These are phyloP conservation scores for Saprolegnia diclina DNA, from an alignment of 352 stramenopile species.

Conservation along the genomic window DNA sequence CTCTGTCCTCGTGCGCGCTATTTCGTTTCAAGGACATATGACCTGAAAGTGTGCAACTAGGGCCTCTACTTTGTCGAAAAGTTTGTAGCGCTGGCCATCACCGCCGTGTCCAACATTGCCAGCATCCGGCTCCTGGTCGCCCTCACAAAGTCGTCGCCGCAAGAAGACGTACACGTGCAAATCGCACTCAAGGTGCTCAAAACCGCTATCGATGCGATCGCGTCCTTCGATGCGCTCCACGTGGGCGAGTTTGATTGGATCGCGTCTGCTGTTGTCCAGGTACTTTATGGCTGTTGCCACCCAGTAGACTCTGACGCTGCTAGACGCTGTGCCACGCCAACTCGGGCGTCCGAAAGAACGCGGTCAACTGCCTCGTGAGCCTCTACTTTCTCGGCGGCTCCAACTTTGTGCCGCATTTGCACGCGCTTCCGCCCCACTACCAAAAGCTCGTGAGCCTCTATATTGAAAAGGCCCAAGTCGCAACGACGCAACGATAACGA, in stretches of 20 bases:
- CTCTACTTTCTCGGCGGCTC: conserved; percentile 40
- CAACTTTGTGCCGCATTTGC: neutral
- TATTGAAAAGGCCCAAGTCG: conserved; percentile 4
- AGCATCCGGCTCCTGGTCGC: neutral
- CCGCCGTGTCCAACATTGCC: neutral
- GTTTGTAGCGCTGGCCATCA: neutral
- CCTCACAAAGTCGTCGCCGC: neutral
- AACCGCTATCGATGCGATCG: conserved; percentile 43
- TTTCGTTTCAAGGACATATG: neutral
- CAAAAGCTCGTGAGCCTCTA: conserved; percentile 21
- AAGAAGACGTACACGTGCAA: neutral
- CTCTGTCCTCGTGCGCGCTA: neutral
- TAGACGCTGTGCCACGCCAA: conserved; percentile 43
- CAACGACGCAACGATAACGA: neutral
- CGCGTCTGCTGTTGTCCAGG: neutral
- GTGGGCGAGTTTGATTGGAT: conserved; percentile 2
- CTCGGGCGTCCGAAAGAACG: conserved; percentile 59
- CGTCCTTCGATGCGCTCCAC: conserved; percentile 29
- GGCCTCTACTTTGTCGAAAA: conserved; percentile 21
- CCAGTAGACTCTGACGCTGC: conserved; percentile 32
- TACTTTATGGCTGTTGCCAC: neutral
- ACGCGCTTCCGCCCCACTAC: neutral
- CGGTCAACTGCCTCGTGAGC: conserved; percentile 59
- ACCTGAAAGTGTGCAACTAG: neutral
- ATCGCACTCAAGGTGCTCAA: conserved; percentile 32